Conservation (phyloP, 352 stramenopile species). For the Globisporangium yorkense region DNA sequence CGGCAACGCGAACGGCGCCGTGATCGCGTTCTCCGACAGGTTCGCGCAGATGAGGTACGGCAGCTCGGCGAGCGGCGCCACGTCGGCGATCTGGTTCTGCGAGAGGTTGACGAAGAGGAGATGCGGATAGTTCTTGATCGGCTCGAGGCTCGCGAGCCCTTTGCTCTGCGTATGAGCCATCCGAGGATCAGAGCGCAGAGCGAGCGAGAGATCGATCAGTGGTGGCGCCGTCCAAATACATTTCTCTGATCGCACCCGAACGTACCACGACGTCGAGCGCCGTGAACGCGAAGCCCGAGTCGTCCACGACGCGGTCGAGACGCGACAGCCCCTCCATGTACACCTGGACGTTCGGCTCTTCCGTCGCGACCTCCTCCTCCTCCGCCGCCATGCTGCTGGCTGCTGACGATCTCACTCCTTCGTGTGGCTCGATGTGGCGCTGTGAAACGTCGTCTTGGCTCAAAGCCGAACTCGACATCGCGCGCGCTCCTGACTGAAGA, state of each 20-base stretch:
- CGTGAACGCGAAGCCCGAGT: slow-evolving; percentile 75
- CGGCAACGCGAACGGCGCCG: slow-evolving; percentile 23
- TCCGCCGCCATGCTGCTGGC: no score
- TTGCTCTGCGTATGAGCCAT: slow-evolving; percentile 29
- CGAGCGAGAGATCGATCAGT: not conserved
- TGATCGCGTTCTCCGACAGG: slow-evolving; percentile 51
- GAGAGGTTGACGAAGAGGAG: slow-evolving; percentile 68
- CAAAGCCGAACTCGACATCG: not conserved
- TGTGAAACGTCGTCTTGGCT: not conserved
- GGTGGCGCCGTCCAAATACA: not conserved
- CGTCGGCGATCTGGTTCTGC: slow-evolving; percentile 60
- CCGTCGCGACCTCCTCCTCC: slow-evolving; percentile 8
- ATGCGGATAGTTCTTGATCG: slow-evolving; percentile 55
- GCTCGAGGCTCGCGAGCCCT: slow-evolving; percentile 41
- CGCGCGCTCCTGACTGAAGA: not conserved
- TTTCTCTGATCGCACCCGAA: not conserved
- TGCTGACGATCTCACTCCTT: no score
- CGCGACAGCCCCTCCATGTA: slow-evolving; percentile 64
- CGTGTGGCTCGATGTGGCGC: not conserved
- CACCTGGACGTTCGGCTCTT: slow-evolving; percentile 30
- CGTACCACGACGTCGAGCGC: slow-evolving; percentile 56
- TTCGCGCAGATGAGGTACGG: slow-evolving; percentile 55
- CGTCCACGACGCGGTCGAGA: slow-evolving; percentile 66
- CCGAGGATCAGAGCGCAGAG: no score
- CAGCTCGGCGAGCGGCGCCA: slow-evolving; percentile 38